Evolutionary conservation across 1,284 basidiomycete species (phyloP), one percentile per base, ranked within the genome.

Genomic region (Exobasidium cylindrosporum): DNA sequence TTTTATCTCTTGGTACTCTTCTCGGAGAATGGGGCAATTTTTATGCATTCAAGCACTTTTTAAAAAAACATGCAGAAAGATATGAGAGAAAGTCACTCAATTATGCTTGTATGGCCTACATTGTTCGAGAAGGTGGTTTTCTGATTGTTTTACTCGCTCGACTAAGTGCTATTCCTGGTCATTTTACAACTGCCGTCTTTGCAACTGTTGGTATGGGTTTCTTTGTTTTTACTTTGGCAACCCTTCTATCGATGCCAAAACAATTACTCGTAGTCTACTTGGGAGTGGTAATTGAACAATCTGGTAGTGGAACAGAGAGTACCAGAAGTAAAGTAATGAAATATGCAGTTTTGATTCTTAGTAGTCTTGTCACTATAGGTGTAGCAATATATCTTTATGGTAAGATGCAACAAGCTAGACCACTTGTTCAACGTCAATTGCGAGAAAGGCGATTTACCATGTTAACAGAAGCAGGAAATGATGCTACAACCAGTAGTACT

Each of bases 351-450:
- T 59, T 80, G 35, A 60, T 68, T 13, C 63, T 72, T 56, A 65
- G 69, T 47, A 64, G 71, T 44, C 46, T 91, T 26, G 85, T 95
- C 66, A 95, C 92, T 0, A 67, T 90, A 52, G 79, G 82, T 44
- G 89, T 91, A 0, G 88, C 90, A 81, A 92, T 89, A 87, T 95
- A 89, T 78, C 89, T 95, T 71, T 86, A 86, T 71, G 82, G 80
- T 57, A 80, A 87, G 80, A 91, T 95, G 87, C 86, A 88, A 74
- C 83, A 85, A 69, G 88, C 86, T 28, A 89, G 91, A 69, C 86
- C 88, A 0, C 77, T 82, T 0, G 86, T 95, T 6, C 69, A 69
- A 32, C 40, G 35, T 1, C 54, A 47, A 45, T 87, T 94, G 74
- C 86, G 89, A 60, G 85, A 85, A 43, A 83, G 88, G 50, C 85